phyloP scores from a whole-genome alignment of 139 green algal species.

The Penium margaritaceum region DNA sequence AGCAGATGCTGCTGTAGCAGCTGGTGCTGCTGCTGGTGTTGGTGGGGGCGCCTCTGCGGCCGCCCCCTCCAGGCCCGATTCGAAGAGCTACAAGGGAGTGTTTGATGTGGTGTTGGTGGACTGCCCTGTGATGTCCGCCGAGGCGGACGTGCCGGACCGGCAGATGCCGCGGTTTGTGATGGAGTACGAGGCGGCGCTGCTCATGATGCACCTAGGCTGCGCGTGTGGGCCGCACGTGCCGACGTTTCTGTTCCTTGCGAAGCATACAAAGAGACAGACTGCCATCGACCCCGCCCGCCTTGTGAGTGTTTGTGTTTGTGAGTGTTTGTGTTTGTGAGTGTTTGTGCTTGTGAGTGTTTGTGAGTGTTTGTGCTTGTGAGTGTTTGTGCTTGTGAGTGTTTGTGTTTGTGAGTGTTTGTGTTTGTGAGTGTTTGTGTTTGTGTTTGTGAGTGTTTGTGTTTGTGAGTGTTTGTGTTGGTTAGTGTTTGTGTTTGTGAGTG shows the following conservation, averaged over 20 bases:
- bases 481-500: not conserved
- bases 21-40: not conserved
- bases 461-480: not conserved
- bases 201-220: conserved; percentile 29
- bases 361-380: not conserved
- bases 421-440: no score
- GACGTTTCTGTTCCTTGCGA: conserved; percentile 38
- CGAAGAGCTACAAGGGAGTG: not conserved
- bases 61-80: no score
- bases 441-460: no score
- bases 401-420: no score
- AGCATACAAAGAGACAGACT: conserved; percentile 25
- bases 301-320: conserved; percentile 15
- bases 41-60: not conserved
- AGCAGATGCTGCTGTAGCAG: no score
- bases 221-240: not conserved
- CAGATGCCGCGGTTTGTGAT: not conserved
- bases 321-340: not conserved
- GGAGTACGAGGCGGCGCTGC: conserved; percentile 17
- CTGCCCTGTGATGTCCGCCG: not conserved
- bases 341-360: not conserved
- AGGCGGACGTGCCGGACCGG: not conserved
- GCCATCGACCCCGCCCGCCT: conserved; percentile 9
- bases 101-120: conserved; percentile 35
- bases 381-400: not conserved